Conservation (phyloP, 164 flowering plant species). For the Taxillus chinensis region DNA sequence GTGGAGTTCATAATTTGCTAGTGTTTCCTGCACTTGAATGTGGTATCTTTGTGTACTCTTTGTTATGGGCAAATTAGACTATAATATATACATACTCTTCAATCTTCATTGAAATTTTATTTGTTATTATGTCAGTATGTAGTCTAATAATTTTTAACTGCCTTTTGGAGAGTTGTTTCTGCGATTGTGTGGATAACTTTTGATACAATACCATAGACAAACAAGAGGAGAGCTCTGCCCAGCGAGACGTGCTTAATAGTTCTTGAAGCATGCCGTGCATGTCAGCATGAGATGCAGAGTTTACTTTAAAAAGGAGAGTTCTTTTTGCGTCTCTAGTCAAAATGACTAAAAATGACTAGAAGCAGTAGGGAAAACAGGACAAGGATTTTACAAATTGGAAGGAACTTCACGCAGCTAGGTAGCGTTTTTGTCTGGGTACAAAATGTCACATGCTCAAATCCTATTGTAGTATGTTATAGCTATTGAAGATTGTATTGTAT, state of each 20-base stretch:
- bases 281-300: conserved; percentile 4
- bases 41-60: background rate
- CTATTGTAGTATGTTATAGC: no score
- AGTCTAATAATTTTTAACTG: background rate
- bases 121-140: background rate
- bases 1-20: background rate
- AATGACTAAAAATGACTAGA: no score
- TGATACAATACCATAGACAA: background rate
- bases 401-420: background rate
- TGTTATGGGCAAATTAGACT: background rate
- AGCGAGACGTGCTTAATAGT: background rate
- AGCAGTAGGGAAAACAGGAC: no score
- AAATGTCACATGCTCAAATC: no score
- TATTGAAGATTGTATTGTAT: no score
- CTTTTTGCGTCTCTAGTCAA: background rate
- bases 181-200: conserved; percentile 1
- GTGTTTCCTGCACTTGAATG: background rate
- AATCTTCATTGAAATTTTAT: background rate
- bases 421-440: no score
- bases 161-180: conserved; percentile 1
- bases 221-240: background rate
- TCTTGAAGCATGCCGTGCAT: conserved; percentile 1
- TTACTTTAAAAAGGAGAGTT: background rate
- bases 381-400: no score
- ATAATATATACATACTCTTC: background rate